These are phyloP conservation scores for Chenopodium berlandieri DNA, from an alignment of 148 eudicot species.

Conservation along the genomic window DNA sequence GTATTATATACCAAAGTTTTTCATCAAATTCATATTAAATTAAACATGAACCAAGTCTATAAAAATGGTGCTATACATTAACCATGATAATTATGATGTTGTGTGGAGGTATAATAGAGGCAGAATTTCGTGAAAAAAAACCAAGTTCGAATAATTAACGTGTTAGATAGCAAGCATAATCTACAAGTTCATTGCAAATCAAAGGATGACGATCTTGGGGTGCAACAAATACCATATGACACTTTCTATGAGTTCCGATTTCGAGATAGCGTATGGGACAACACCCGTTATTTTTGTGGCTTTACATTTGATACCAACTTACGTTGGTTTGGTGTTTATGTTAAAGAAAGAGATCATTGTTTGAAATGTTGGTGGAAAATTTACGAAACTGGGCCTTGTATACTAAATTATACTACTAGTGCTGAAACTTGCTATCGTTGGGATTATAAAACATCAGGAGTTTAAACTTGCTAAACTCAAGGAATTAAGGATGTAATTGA, in stretches of 20 bases:
- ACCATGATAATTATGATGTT: not conserved
- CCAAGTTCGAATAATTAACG: not conserved
- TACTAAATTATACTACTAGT: no score
- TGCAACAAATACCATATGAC: not conserved
- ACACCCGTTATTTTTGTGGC: conserved; percentile 13
- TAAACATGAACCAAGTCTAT: not conserved
- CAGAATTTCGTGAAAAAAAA: not conserved
- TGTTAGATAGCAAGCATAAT: not conserved
- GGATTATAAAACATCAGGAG: no score
- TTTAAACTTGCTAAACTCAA: no score
- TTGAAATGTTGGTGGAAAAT: no score
- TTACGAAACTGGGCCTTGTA: no score
- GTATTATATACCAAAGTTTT: no score
- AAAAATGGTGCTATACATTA: not conserved
- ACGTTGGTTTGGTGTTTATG: conserved; percentile 18
- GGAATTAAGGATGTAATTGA: no score
- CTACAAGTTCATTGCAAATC: conserved; percentile 25
- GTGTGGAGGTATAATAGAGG: not conserved
- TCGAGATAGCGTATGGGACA: not conserved
- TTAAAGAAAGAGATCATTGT: no score
- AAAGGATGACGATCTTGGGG: conserved; percentile 21
- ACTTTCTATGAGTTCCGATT: conserved; percentile 19
- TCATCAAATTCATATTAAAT: no score
- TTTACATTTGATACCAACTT: conserved; percentile 8
- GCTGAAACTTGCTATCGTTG: no score